Evolutionary conservation across 768 basidiomycete species (phyloP), one percentile per base, ranked within the genome.

Genomic region (Tulasnella sp.): DNA sequence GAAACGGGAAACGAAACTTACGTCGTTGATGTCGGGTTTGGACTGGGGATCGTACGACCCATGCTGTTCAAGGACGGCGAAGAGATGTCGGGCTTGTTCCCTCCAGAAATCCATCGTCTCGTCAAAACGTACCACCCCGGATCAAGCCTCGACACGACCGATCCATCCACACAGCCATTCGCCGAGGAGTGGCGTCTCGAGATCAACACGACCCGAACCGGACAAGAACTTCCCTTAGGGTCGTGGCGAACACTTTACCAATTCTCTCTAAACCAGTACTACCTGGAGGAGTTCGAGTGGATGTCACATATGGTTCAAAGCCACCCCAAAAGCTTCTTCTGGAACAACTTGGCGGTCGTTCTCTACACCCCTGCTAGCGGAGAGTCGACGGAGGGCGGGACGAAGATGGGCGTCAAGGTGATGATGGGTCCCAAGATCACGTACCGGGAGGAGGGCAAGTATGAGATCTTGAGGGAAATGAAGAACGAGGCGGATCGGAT

Each of bases 1-100:
- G 49, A 67, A 29, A 54, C 52, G 38, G 31, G 37, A 37, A 29
- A 22, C 12, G 42, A 40, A n/a, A 76, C 75, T n/a, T 76, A 76
- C 52, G 5, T 76, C 14, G 75, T 76, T 31, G 75, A 76, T n/a
- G 31, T 36, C 11, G 75, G 75, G 19, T 76, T 76, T 42, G 67
- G 75, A 36, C 25, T 49, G 11, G 75, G 75, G 19, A 39, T 52
- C 22, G 67, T 68, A 12, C 34, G 40, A 3, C 75, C 75, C n/a
- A 70, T 76, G n/a, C 67, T 45, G 9, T 67, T 76, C 19, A 36
- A 31, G 25, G 25, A 68, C 25, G 15, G 15, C 25, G 75, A 69
- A 36, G 39, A 40, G 34, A 64, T 76, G 22, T 38, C 29, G 19
- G 75, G 75, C 25, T 15, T 36, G 31, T 39, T 67, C 29, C 36